Evolutionary conservation across 768 basidiomycete species (phyloP), one percentile per base, ranked within the genome.

Genomic region (Rhizopogon vinicolor): DNA sequence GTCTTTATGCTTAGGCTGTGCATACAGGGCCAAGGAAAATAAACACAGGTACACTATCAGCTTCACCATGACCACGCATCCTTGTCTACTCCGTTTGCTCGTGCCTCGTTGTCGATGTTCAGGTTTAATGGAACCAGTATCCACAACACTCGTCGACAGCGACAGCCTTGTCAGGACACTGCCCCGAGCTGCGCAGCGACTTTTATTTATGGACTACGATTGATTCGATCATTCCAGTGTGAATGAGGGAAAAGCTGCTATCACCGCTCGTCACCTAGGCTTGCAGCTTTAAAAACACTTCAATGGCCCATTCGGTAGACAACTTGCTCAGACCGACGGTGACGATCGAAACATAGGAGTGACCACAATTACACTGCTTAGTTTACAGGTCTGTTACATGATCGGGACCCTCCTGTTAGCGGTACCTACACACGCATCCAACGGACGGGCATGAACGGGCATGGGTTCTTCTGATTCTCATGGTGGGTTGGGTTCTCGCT

Each of bases 211-310:
- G 70, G 68, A 60, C 59, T n/a, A 55, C 67, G 9, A 48, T 67
- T 7, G 71, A 72, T 33, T 65, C 67, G n/a, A 69, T 69, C 55
- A 62, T 72, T 14, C 66, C 69, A 3, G 41, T 25, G 55, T 56
- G 6, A 40, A 63, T 9, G 60, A 61, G 9, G 39, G 51, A 12
- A 33, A 18, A 29, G 51, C 28, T 7, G 33, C 46, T 22, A 29
- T 52, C 13, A 19, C 43, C 2, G 29, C 41, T 25, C 56, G 57
- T 10, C 53, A 10, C 31, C 7, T 31, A 31, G 7, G 9, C 31
- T 31, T 8, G 13, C 10, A 35, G 10, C 40, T 7, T 13, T 10
- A 16, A 22, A 16, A 22, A 16, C 7, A 13, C 6, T 55, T 51
- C 35, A 53, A 53, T 28, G 33, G 9, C 9, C 31, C 35, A 7